Conservation (phyloP, 129 eudicot species). For the Tagetes patula region DNA sequence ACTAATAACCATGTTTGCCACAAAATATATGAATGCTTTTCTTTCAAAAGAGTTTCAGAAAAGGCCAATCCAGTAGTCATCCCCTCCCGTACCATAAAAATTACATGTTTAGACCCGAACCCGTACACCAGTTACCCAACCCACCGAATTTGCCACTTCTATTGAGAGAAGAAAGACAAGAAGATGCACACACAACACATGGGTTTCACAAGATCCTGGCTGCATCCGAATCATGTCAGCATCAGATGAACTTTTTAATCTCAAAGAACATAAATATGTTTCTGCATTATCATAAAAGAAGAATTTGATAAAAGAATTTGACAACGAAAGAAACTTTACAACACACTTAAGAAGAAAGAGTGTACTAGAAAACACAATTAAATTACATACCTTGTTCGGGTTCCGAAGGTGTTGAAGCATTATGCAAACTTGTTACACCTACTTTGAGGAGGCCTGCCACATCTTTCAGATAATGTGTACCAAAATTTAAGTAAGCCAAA, state of each 20-base stretch:
- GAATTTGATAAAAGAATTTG: conserved; percentile 11
- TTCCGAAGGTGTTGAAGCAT: conserved; percentile 48
- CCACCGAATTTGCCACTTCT: conserved; percentile 12
- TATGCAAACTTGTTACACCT: conserved; percentile 51
- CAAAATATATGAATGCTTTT: background rate
- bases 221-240: conserved; percentile 69
- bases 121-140: background rate
- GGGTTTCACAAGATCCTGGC: conserved; percentile 80
- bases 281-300: conserved; percentile 41
- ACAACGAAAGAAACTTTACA: background rate
- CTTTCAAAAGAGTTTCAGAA: background rate
- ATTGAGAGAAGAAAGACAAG: background rate
- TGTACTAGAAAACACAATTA: background rate
- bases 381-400: conserved; percentile 49
- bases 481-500: conserved; percentile 64
- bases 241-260: conserved; percentile 67
- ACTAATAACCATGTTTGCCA: conserved; percentile 1
- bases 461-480: conserved; percentile 66
- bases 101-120: background rate
- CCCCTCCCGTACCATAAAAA: background rate
- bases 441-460: conserved; percentile 57
- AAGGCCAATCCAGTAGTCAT: background rate
- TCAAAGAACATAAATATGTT: conserved; percentile 63
- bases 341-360: background rate
- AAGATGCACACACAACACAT: conserved; percentile 65